Evolutionary conservation across 306 rosid species (phyloP).

Genomic region (Canavalia gladiata): DNA sequence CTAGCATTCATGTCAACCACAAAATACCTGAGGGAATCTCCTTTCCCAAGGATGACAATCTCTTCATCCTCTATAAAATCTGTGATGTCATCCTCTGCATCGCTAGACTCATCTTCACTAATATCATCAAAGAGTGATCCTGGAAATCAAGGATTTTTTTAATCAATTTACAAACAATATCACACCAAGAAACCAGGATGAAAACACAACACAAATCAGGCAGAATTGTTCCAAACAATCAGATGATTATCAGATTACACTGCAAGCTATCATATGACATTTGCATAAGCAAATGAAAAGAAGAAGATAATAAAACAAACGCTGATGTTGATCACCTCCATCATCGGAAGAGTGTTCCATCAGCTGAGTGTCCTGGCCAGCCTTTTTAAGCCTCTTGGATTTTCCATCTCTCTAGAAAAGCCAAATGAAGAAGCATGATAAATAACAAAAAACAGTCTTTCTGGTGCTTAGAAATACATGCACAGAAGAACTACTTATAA

Average conservation of each 20-base stretch:
- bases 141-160: slow-evolving; percentile 27
- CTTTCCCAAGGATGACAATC: slow-evolving; percentile 25
- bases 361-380: slow-evolving; percentile 20
- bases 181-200: not conserved
- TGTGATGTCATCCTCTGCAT: slow-evolving; percentile 53
- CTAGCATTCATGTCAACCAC: slow-evolving; percentile 29
- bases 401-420: slow-evolving; percentile 45
- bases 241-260: slow-evolving; percentile 22
- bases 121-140: slow-evolving; percentile 48
- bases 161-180: slow-evolving; percentile 39
- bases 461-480: not conserved
- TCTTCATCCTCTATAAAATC: slow-evolving; percentile 58
- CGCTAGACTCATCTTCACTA: slow-evolving; percentile 45
- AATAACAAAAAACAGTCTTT: not conserved
- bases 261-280: slow-evolving; percentile 2
- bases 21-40: slow-evolving; percentile 49
- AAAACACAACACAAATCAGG: slow-evolving; percentile 1
- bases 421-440: slow-evolving; percentile 29
- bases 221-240: slow-evolving; percentile 22
- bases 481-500: not conserved
- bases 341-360: slow-evolving; percentile 35
- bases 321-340: slow-evolving; percentile 44
- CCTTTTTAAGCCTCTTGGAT: slow-evolving; percentile 58
- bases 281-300: not conserved
- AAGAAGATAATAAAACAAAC: slow-evolving; percentile 26